These are phyloP conservation scores for Cymodocea nodosa DNA, from an alignment of 116 monocot genomes.

Conservation along the genomic window DNA sequence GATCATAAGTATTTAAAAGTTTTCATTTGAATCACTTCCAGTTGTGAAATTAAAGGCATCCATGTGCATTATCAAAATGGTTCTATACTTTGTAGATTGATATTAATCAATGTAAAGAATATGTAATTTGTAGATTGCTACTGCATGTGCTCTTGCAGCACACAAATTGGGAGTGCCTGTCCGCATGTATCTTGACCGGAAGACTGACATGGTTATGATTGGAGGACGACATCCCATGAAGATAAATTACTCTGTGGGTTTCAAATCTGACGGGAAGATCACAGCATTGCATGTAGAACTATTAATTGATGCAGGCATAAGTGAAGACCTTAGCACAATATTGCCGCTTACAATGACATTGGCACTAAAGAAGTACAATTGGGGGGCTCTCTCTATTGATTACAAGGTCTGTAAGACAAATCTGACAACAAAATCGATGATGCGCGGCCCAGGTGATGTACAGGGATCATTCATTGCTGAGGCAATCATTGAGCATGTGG, in stretches of 20 bases:
- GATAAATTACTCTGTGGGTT: constrained; percentile 60
- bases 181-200: constrained; percentile 81
- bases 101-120: too few relatives aligned
- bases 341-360: constrained; percentile 27
- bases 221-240: constrained; percentile 93
- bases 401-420: constrained; percentile 84
- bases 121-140: constrained; percentile 44
- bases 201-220: constrained; percentile 82
- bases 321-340: constrained; percentile 40
- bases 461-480: constrained; percentile 87
- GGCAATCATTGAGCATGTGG: constrained; percentile 78
- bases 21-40: too few relatives aligned
- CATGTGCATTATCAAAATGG: too few relatives aligned
- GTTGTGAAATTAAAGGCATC: too few relatives aligned
- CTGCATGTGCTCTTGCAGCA: constrained; percentile 84
- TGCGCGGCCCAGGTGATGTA: constrained; percentile 71
- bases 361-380: constrained; percentile 70
- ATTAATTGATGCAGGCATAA: constrained; percentile 62
- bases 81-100: too few relatives aligned
- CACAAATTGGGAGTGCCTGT: constrained; percentile 53
- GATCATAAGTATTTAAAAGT: too few relatives aligned
- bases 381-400: constrained; percentile 68
- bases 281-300: constrained; percentile 67
- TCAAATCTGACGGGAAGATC: constrained; percentile 66
- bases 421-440: constrained; percentile 40